Conservation (phyloP, 2,329 filamentous ascomycete species). For the Ascochyta rabiei region DNA sequence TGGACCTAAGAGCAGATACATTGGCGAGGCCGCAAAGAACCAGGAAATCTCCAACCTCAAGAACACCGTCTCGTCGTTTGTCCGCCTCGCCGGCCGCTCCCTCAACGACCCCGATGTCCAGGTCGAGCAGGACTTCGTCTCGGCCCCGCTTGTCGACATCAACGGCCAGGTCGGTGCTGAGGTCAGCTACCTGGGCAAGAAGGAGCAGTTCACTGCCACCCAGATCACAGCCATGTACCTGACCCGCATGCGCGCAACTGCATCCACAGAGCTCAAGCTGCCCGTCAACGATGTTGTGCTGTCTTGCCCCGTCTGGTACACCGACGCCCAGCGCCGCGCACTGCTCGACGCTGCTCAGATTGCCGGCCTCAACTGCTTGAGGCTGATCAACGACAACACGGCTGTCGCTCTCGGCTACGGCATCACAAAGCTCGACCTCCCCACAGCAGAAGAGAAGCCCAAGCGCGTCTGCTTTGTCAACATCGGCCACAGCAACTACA, state of each 20-base stretch:
- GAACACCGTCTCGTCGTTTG: conserved; percentile 93
- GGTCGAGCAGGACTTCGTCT: conserved; percentile 90
- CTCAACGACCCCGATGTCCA: conserved; percentile 90
- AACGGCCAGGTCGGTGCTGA: conserved; percentile 95
- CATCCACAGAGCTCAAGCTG: conserved; percentile 83
- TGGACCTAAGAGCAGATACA: conserved; percentile 88
- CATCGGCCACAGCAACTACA: conserved; percentile 96
- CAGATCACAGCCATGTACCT: conserved; percentile 96
- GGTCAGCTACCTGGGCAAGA: conserved; percentile 91
- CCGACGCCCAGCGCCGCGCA: conserved; percentile 86
- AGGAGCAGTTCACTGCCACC: conserved; percentile 91
- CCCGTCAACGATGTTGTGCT: conserved; percentile 93
- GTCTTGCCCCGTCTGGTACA: conserved; percentile 96
- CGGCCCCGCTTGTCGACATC: conserved; percentile 83
- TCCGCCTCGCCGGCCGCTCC: conserved; percentile 86
- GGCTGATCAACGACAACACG: conserved; percentile 97
- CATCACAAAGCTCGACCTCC: conserved; percentile 96
- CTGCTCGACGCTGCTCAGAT: conserved; percentile 93
- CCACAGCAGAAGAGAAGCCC: conserved; percentile 85
- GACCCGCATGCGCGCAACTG: conserved; percentile 90
- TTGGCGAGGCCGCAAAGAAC: conserved; percentile 95
- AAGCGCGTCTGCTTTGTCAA: conserved; percentile 90
- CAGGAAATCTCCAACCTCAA: conserved; percentile 99
- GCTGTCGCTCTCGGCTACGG: conserved; percentile 95
- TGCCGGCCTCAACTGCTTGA: conserved; percentile 87